phyloP scores from a whole-genome alignment of 495 filamentous ascomycete species.

The Aspergillus saccharolyticus region DNA sequence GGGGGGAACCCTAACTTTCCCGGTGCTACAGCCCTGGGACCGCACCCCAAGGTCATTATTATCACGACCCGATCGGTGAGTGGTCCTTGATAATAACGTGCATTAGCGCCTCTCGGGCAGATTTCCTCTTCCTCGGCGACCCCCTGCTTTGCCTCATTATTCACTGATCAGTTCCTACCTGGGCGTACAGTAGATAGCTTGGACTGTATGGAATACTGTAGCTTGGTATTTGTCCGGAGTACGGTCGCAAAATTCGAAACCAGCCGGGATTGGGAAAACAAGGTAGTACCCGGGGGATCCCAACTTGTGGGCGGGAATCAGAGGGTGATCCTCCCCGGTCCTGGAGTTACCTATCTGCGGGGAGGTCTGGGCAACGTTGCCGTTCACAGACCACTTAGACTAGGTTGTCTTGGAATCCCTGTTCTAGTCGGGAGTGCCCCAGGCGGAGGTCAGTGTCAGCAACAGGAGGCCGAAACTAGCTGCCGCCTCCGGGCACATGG shows the following conservation, averaged over 20 bases:
- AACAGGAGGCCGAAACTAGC: not conserved
- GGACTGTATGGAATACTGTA: not conserved
- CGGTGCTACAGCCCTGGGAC: conserved; percentile 38
- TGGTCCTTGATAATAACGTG: conserved; percentile 28
- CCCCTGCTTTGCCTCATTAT: not conserved
- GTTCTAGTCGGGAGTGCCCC: not conserved
- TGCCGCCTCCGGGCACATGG: conserved; percentile 14
- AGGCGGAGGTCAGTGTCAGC: not conserved
- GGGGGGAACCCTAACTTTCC: conserved; percentile 26
- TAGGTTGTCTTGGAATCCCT: conserved; percentile 12
- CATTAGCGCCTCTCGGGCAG: conserved; percentile 39
- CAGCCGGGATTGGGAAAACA: not conserved
- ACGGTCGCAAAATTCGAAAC: not conserved
- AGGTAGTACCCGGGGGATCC: not conserved
- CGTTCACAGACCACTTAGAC: conserved; percentile 7
- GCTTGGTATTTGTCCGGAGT: not conserved
- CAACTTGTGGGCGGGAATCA: not conserved
- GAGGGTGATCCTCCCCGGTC: conserved; percentile 7
- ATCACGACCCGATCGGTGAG: conserved; percentile 13
- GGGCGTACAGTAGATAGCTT: no score
- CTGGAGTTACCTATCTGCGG: conserved; percentile 17
- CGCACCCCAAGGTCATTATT: conserved; percentile 13
- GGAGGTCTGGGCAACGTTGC: conserved; percentile 20
- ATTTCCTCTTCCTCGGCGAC: conserved; percentile 8
- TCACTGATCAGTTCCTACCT: not conserved